Percentiles rank a stretch among this genome's conserved stretches.
Evolutionary conservation across 768 basidiomycete species (phyloP).

Genomic region (Auricularia auricula-judae): DNA sequence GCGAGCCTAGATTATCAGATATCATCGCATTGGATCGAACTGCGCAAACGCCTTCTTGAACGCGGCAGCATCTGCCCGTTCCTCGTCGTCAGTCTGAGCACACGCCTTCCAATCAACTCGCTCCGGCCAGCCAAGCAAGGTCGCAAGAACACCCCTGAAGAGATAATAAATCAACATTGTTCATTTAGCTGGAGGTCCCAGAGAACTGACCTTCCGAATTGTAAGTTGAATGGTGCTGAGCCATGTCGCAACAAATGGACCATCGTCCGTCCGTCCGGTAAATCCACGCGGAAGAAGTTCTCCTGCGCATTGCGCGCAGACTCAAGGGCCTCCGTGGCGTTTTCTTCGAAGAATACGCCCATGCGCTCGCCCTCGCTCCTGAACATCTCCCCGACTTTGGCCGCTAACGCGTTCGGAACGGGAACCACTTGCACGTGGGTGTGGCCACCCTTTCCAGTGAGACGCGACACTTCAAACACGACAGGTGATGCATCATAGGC

Average conservation of each 20-base stretch:
- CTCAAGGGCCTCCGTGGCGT: slow-evolving; percentile 52
- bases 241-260: slow-evolving; percentile 76
- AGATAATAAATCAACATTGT: not conserved
- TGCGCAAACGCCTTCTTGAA: slow-evolving; percentile 78
- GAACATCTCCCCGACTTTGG: slow-evolving; percentile 63
- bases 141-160: slow-evolving; percentile 68
- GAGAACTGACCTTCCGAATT: slow-evolving; percentile 77
- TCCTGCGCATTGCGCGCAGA: slow-evolving; percentile 40
- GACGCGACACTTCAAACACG: slow-evolving; percentile 77
- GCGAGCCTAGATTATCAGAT: not conserved
- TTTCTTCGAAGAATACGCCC: slow-evolving; percentile 66
- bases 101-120: slow-evolving; percentile 92
- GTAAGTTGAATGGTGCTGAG: slow-evolving; percentile 64
- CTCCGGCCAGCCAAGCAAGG: slow-evolving; percentile 62
- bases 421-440: slow-evolving; percentile 87
- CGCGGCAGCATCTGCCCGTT: slow-evolving; percentile 66
- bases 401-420: slow-evolving; percentile 50
- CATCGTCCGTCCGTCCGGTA: slow-evolving; percentile 77
- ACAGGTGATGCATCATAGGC: slow-evolving; percentile 60
- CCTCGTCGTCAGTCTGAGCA: slow-evolving; percentile 70
- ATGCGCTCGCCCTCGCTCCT: slow-evolving; percentile 47
- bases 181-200: no score
- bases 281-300: slow-evolving; percentile 84
- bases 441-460: slow-evolving; percentile 82
- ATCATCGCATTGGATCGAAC: slow-evolving; percentile 41